Evolutionary conservation across 2,329 filamentous ascomycete species (phyloP).

Genomic region (Drechslerella coelobrocha): DNA sequence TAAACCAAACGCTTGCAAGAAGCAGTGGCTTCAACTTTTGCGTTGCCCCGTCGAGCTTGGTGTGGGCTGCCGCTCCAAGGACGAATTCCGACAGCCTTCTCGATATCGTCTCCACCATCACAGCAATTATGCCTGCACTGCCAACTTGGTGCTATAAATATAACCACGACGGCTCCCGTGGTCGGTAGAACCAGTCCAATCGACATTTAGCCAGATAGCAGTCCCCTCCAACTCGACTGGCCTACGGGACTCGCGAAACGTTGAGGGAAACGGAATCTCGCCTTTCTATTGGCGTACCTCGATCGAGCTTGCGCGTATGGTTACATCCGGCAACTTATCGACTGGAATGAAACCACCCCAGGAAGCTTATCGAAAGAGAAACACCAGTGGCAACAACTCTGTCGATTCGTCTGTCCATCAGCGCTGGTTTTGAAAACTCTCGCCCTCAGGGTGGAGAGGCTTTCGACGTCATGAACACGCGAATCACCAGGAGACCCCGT

Average conservation of each 20-base stretch:
- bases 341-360: constrained; percentile 22
- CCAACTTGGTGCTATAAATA: too few relatives aligned
- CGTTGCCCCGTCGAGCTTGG: too few relatives aligned
- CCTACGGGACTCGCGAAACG: neutral
- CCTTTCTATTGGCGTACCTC: neutral
- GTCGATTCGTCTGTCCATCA: constrained; percentile 18
- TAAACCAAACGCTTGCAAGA: too few relatives aligned
- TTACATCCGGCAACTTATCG: constrained; percentile 45
- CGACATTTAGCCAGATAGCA: too few relatives aligned
- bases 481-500: neutral
- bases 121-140: too few relatives aligned
- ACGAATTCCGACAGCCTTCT: too few relatives aligned
- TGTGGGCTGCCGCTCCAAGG: too few relatives aligned
- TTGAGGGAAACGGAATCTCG: neutral
- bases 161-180: too few relatives aligned
- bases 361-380: constrained; percentile 42
- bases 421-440: neutral
- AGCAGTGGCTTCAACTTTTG: too few relatives aligned
- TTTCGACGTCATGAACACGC: neutral
- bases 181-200: too few relatives aligned
- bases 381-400: constrained; percentile 20
- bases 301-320: neutral
- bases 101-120: too few relatives aligned
- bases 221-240: too few relatives aligned
- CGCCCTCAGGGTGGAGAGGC: neutral